These are phyloP conservation scores for Ceratopteris richardii DNA, from an alignment of 75 land plant species.

Conservation along the genomic window DNA sequence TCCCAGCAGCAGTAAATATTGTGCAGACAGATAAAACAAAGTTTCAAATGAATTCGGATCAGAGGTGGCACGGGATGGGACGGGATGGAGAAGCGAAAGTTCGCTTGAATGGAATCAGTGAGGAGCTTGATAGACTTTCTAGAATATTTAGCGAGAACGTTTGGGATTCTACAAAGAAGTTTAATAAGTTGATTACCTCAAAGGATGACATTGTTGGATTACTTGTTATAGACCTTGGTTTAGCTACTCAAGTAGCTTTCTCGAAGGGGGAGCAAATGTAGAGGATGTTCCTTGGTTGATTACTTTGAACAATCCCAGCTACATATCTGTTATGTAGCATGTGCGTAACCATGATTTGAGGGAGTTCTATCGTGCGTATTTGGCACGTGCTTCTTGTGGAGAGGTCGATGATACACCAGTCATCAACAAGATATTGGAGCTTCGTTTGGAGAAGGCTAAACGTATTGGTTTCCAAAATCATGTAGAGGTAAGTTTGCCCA, in stretches of 20 bases:
- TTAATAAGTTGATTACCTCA: constrained; percentile 53
- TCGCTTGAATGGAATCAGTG: too few species aligned
- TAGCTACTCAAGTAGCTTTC: constrained; percentile 59
- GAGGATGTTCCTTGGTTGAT: constrained; percentile 90
- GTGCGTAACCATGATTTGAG: constrained; percentile 57
- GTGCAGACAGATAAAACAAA: too few species aligned
- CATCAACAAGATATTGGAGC: constrained; percentile 62
- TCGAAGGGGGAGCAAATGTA: constrained; percentile 80
- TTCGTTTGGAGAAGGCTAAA: constrained; percentile 70
- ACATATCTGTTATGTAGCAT: constrained; percentile 67
- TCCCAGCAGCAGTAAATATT: too few species aligned
- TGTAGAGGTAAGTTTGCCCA: constrained; percentile 97
- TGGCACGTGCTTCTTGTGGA: constrained; percentile 71
- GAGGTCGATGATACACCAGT: constrained; percentile 71
- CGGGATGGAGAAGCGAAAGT: too few species aligned
- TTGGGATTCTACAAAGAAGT: constrained; percentile 62
- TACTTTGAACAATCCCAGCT: constrained; percentile 75
- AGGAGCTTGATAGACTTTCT: constrained; percentile 67
- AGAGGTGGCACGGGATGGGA: too few species aligned
- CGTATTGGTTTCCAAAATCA: constrained; percentile 69
- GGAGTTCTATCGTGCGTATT: constrained; percentile 70
- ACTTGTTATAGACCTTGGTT: constrained; percentile 53
- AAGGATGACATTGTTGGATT: constrained; percentile 58
- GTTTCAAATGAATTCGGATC: too few species aligned
- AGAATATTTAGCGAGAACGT: constrained; percentile 63